Base-by-base conservation (phyloP, 2,329 filamentous ascomycete species). In the Alternaria sp. region DNA sequence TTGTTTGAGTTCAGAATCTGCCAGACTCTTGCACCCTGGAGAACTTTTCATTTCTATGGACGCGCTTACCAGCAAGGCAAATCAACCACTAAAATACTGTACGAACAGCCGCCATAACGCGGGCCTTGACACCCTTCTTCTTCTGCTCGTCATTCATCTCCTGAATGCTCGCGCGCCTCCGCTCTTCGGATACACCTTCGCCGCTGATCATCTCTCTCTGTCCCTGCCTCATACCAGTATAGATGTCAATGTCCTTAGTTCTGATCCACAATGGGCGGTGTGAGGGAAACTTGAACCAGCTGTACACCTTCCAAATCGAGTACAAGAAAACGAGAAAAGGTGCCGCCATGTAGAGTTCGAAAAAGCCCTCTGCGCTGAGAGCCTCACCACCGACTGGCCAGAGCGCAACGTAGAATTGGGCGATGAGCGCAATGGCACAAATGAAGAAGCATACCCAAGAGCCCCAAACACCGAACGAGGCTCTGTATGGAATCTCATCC, bases 241-340 rank as follows among this genome's bases (percentile, higher is more conserved):
- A 62, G 14, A 77, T 61, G 61, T 78, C 76, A 51, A 79, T 76
- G 12, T 78, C 66, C 28, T 69, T 57, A 28, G 68, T 68, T 26
- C 49, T 51, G 36, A 77, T 68, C 48, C 61, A 78, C 26, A 74
- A 52, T 11, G 60, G 57, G 56, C 70, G 70, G 42, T 73, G 68
- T 30, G 51, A 42, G 24, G 70, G 70, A 34, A 41, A 42, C 22
- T 58, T 57, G 52, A 57, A 59, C 68, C 67, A 72, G 32, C 60
- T 67, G 49, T 67, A 78, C 20, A 77, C 55, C 54, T 81, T 81
- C 79, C 79, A 81, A 47, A 68, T 59, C 22, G 86, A 57, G 70
- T 86, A 91, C 12, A 84, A 77, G 14, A 74, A 71, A 4, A 81
- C 57, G 67, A 80, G 82, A 47, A 81, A 80, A 7, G 70, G 79